Evolutionary conservation across 1,284 basidiomycete species (phyloP), one percentile per base, ranked within the genome.

Genomic region (Pseudomicrostroma phylloplanum): DNA sequence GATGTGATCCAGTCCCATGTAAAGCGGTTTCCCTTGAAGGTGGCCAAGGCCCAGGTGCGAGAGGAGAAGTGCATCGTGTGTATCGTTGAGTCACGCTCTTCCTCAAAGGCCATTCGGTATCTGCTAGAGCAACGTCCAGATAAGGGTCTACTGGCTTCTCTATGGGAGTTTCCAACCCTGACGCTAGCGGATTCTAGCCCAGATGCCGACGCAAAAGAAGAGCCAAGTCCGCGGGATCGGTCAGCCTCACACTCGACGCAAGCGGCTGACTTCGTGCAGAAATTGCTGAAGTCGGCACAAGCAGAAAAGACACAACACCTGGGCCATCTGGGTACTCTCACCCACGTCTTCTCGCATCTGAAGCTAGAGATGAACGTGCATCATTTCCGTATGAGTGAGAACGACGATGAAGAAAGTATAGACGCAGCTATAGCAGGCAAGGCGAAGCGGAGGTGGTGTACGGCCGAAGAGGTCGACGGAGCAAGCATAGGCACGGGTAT

Each of bases 31-130:
- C 94, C 94, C 0, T 91, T 96, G 89, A 90, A 88, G 73, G 86
- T 84, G 12, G 86, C 86, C 62, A 88, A 89, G 70, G 93, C 92
- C 81, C 89, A 87, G 73, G 85, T 87, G 1, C 83, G 91, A 46
- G 87, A 89, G 72, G 93, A 97, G 77, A 81, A 89, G 46, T 91
- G 92, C 74, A 83, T 88, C 7, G 91, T 96, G 21, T 89, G 87
- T 72, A 85, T 92, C 19, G 81, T 96, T 19, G 53, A 56, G 4
- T 26, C 41, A 13, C 30, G 2, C 42, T 1, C 15, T 11, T 2
- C 21, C 13, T 1, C 23, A 39, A 17, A 15, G 15, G 54, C 3
- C 30, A n/a, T 41, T 17, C 25, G 46, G 2, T 71, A 62, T 7
- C 43, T 64, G 42, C 51, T 71, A n/a, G 57, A 64, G 56, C 69